Percentiles rank a stretch among this genome's conserved stretches.
Evolutionary conservation across 345 rosid genomes (phyloP).

Genomic region (Leavenworthia alabamica): DNA sequence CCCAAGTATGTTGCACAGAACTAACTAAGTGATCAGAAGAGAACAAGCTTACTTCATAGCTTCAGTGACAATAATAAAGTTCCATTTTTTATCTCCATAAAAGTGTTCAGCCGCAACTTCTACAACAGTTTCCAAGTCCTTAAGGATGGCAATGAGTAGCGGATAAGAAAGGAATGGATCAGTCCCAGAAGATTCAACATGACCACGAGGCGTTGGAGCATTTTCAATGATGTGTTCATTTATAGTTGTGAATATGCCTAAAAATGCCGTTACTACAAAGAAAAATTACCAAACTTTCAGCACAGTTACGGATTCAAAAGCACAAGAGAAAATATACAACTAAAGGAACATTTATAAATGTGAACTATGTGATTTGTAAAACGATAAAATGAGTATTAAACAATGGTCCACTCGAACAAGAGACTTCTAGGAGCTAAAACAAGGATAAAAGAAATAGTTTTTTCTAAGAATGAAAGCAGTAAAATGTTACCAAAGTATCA

Average conservation of each 20-base stretch:
- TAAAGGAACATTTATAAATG: not conserved
- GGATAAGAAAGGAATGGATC: slow-evolving; percentile 55
- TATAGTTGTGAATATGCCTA: slow-evolving; percentile 78
- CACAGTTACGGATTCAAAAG: not conserved
- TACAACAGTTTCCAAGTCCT: slow-evolving; percentile 82
- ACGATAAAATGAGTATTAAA: not conserved
- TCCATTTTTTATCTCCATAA: slow-evolving; percentile 80
- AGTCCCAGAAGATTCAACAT: slow-evolving; percentile 33
- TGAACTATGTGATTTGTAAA: not conserved
- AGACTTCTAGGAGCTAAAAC: not conserved
- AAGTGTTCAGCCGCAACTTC: slow-evolving; percentile 84
- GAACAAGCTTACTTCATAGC: slow-evolving; percentile 57
- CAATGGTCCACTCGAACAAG: not conserved
- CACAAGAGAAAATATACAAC: not conserved
- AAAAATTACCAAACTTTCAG: slow-evolving; percentile 17
- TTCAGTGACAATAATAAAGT: slow-evolving; percentile 74
- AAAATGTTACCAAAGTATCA: slow-evolving; percentile 84
- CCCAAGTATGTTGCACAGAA: not conserved
- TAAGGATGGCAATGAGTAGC: slow-evolving; percentile 63
- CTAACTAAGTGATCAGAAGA: slow-evolving; percentile 10
- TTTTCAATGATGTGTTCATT: slow-evolving; percentile 81
- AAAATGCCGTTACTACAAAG: slow-evolving; percentile 69
- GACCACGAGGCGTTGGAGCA: slow-evolving; percentile 37
- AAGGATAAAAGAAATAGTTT: not conserved
- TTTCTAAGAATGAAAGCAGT: slow-evolving; percentile 39